Evolutionary conservation across 2,329 filamentous ascomycete genomes (phyloP), one percentile per base, ranked within the genome.

Genomic region (Zymoseptoria brevis): DNA sequence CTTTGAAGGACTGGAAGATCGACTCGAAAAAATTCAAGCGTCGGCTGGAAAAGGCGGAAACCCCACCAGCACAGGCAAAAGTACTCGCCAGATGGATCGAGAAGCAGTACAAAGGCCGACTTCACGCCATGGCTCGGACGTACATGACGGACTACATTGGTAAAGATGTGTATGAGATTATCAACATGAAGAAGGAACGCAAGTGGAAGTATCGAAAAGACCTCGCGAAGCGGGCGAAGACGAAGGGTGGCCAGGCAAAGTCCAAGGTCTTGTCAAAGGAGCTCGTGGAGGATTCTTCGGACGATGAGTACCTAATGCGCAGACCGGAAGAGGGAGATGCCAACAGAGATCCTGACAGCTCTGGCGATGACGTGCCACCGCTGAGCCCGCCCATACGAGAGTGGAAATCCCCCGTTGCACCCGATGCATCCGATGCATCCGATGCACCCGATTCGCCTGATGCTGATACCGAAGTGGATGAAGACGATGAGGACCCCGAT

Each of bases 1-100:
- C 67, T 13, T 56, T 75, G 4, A 61, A 64, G 29, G 60, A 62
- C 1, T 71, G 64, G 64, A 48, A 57, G 19, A 52, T 53, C 16
- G 56, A 60, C 26, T 61, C 57, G 8, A 56, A 55, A 49, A 63
- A 62, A 41, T 57, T 62, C 55, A 60, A 57, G 56, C 54, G 55
- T 21, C 63, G 59, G 59, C 56, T 66, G 21, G 64, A 63, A 16
- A 56, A 58, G 13, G 62, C 61, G 8, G 48, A 54, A 26, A 62
- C 60, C 7, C 48, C 61, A 24, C 64, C 64, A 13, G 64, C 64
- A 3, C 62, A 62, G 48, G 62, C 62, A 8, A 45, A 63, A 4
- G 57, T 63, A 8, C 59, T 64, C 13, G 61, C 64, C 8, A 57
- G 58, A 29, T 62, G 59, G 55, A 26, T 66, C 35, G 62, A 66